These are phyloP conservation scores for Diaporthe citriasiana DNA, from an alignment of 2,329 filamentous ascomycete species.

Conservation along the genomic window DNA sequence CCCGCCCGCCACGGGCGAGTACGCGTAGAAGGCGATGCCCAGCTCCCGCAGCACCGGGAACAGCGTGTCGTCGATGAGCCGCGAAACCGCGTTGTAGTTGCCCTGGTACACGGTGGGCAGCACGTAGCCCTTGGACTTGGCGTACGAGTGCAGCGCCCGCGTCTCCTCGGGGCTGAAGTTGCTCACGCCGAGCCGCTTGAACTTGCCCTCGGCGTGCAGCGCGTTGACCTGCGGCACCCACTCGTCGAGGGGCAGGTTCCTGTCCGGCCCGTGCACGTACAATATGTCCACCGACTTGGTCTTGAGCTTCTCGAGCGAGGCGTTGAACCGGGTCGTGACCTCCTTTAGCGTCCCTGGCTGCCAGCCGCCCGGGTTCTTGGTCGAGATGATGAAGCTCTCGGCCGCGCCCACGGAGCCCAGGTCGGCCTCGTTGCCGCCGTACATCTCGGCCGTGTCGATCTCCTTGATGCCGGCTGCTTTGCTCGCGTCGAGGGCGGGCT, in stretches of 20 bases:
- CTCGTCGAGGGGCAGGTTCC: conserved; percentile 57
- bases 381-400: conserved; percentile 32
- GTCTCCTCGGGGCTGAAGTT: conserved; percentile 83
- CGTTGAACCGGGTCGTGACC: conserved; percentile 11
- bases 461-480: conserved; percentile 34
- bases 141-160: conserved; percentile 75
- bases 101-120: conserved; percentile 61
- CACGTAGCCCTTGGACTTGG: conserved; percentile 55
- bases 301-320: conserved; percentile 37
- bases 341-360: conserved; percentile 21
- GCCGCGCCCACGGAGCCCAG: conserved; percentile 35
- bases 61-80: conserved; percentile 55
- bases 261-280: conserved; percentile 32
- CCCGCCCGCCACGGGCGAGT: conserved; percentile 69
- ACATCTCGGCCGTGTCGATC: conserved; percentile 42
- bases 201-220: conserved; percentile 77
- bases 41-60: conserved; percentile 60
- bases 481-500: conserved; percentile 22
- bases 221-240: conserved; percentile 68
- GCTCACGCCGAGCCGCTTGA: conserved; percentile 75
- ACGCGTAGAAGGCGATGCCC: conserved; percentile 58
- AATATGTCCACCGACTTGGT: conserved; percentile 46
- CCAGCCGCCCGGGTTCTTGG: conserved; percentile 41
- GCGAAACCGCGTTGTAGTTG: conserved; percentile 56
- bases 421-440: conserved; percentile 38